Conservation (phyloP, 164 flowering plant species). For the Piper betle region DNA sequence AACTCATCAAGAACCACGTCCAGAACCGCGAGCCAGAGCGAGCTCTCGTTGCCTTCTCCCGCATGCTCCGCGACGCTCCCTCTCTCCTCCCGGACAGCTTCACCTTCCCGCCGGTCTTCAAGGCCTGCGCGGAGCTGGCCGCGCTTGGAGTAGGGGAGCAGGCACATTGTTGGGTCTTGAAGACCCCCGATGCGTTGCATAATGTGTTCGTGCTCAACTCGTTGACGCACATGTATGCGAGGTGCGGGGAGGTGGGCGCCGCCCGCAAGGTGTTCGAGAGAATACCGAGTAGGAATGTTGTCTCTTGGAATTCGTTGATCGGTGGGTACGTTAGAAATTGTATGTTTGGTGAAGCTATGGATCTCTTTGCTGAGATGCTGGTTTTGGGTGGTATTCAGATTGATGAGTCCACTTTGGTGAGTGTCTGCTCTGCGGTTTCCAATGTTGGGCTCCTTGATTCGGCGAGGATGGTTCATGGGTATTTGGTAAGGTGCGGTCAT, state of each 20-base stretch:
- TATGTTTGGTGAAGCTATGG: conserved; percentile 8
- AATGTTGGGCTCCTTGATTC: conserved; percentile 9
- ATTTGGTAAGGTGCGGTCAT: conserved; percentile 2
- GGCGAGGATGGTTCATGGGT: conserved; percentile 10
- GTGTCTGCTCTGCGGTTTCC: conserved; percentile 11
- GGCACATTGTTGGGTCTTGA: conserved; percentile 11
- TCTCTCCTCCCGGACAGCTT: conserved; percentile 5
- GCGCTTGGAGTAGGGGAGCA: conserved; percentile 13
- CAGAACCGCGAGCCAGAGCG: conserved; percentile 4
- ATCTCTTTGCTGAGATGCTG: conserved; percentile 10
- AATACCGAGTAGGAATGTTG: conserved; percentile 55
- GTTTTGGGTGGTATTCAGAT: conserved; percentile 8
- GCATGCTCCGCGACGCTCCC: conserved; percentile 3
- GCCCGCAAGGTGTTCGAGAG: conserved; percentile 52
- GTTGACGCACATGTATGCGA: conserved; percentile 52
- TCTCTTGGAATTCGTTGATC: conserved; percentile 22
- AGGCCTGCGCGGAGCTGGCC: conserved; percentile 11
- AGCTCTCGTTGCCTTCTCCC: conserved; percentile 6
- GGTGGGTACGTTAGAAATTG: conserved; percentile 10
- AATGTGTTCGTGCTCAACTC: conserved; percentile 69
- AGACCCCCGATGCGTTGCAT: conserved; percentile 5
- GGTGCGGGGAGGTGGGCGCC: conserved; percentile 40
- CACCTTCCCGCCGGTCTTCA: conserved; percentile 12
- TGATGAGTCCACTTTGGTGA: conserved; percentile 9
- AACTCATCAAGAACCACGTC: conserved; percentile 9